A percentile compares a stretch with the other conserved stretches of the same genome.
Evolutionary conservation across 2,329 filamentous ascomycete genomes (phyloP).

Genomic region (Apiospora marii): DNA sequence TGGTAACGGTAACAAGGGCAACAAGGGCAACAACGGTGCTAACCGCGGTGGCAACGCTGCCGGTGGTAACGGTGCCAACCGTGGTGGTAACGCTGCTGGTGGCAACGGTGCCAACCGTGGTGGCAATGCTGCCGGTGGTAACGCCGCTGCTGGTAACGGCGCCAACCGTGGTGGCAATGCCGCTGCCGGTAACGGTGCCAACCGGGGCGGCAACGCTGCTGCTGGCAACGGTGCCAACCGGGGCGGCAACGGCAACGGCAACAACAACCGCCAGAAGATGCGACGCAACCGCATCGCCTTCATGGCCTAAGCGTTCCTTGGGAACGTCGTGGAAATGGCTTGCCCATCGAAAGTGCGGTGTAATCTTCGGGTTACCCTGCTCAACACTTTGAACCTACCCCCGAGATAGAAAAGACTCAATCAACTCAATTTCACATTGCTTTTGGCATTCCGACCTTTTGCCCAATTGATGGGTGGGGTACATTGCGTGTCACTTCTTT

Average conservation of each 20-base stretch:
- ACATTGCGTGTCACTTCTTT: neutral
- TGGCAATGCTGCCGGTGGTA: neutral
- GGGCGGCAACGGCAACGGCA: conserved; percentile 13
- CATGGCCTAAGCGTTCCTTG: neutral
- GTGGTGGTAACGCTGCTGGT: conserved; percentile 23
- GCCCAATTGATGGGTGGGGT: neutral
- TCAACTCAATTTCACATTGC: neutral
- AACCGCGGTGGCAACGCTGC: conserved; percentile 36
- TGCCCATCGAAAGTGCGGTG: neutral
- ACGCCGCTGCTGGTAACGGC: neutral
- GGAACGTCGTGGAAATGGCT: neutral
- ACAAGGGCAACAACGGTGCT: conserved; percentile 33
- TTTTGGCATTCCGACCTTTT: neutral
- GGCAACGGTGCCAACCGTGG: neutral
- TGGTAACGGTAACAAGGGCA: conserved; percentile 22
- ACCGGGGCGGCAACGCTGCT: conserved; percentile 38
- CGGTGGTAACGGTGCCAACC: conserved; percentile 32
- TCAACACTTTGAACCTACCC: neutral
- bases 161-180: conserved; percentile 5
- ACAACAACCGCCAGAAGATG: conserved; percentile 20
- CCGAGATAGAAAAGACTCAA: conserved; percentile 4
- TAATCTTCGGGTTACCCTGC: neutral
- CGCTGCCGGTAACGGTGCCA: conserved; percentile 4
- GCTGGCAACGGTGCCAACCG: conserved; percentile 28
- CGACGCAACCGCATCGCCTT: conserved; percentile 7